Conservation (phyloP, 495 filamentous ascomycete genomes). For the Xylaria nigripes region DNA sequence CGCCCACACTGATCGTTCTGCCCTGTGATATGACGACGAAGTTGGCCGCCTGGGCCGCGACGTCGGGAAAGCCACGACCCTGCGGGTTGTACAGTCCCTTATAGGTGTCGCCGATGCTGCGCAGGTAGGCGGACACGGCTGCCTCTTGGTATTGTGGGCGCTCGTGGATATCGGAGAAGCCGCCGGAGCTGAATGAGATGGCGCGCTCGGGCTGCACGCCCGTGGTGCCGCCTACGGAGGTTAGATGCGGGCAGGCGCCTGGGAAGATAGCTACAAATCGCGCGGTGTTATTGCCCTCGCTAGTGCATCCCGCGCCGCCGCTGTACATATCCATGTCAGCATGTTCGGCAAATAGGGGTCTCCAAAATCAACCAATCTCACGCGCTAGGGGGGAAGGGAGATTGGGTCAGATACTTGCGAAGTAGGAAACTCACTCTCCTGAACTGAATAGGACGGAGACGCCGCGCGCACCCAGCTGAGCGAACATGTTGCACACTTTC, state of each 20-base stretch:
- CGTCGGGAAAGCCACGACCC: conserved; percentile 61
- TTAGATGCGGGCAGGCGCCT: conserved; percentile 61
- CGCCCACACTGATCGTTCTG: conserved; percentile 34
- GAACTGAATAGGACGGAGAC: conserved; percentile 67
- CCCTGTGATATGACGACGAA: conserved; percentile 43
- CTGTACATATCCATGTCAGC: conserved; percentile 1
- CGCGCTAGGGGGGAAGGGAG: background rate
- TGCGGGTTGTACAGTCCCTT: conserved; percentile 40
- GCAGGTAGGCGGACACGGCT: conserved; percentile 46
- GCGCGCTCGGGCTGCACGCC: conserved; percentile 50
- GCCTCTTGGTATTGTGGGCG: conserved; percentile 50
- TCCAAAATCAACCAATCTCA: too few relatives aligned
- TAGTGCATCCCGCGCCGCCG: conserved; percentile 57
- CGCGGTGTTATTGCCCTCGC: conserved; percentile 59
- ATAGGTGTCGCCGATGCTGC: conserved; percentile 24
- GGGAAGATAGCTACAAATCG: conserved; percentile 58
- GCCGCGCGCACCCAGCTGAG: conserved; percentile 61
- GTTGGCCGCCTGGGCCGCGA: conserved; percentile 51
- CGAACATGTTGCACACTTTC: conserved; percentile 59
- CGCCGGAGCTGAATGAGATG: conserved; percentile 51
- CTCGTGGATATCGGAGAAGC: conserved; percentile 55
- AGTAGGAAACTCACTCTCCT: conserved; percentile 45
- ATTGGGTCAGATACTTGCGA: background rate
- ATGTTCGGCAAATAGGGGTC: background rate
- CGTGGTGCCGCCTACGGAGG: conserved; percentile 59